phyloP scores from a whole-genome alignment of 2,329 filamentous ascomycete species.

The Neocatenulostroma microsporum region DNA sequence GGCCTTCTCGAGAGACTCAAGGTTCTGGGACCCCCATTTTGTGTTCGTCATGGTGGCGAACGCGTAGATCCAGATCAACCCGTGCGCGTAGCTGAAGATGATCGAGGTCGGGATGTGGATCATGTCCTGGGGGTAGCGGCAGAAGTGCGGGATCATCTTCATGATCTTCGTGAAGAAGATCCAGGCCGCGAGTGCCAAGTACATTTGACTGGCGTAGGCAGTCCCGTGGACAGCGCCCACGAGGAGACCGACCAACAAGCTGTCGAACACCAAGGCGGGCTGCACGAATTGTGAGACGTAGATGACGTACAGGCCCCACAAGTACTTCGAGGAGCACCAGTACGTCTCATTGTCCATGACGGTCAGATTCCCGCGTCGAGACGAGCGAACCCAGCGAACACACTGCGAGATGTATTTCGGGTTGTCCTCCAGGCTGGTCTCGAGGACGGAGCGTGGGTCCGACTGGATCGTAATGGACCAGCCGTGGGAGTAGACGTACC shows the following conservation, averaged over 20 bases:
- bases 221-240: conserved; percentile 16
- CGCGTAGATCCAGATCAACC: conserved; percentile 51
- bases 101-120: conserved; percentile 44
- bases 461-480: conserved; percentile 52
- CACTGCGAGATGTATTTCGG: conserved; percentile 48
- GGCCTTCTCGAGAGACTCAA: conserved; percentile 16
- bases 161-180: conserved; percentile 50
- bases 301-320: conserved; percentile 51
- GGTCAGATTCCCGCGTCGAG: conserved; percentile 49
- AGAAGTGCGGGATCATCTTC: conserved; percentile 50
- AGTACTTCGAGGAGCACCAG: conserved; percentile 31
- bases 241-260: conserved; percentile 32
- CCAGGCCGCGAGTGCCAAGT: conserved; percentile 31
- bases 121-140: conserved; percentile 46
- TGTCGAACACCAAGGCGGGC: conserved; percentile 49
- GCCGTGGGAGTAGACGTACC: conserved; percentile 44
- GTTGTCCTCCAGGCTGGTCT: conserved; percentile 47
- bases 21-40: conserved; percentile 25
- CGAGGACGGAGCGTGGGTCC: conserved; percentile 40
- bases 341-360: conserved; percentile 36
- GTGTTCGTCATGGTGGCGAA: conserved; percentile 39
- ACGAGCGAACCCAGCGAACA: conserved; percentile 51
- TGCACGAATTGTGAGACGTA: conserved; percentile 49
- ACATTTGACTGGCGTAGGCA: background rate
- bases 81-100: conserved; percentile 51